Conservation (phyloP, 164 flowering plant species). For the Annona squamosa region DNA sequence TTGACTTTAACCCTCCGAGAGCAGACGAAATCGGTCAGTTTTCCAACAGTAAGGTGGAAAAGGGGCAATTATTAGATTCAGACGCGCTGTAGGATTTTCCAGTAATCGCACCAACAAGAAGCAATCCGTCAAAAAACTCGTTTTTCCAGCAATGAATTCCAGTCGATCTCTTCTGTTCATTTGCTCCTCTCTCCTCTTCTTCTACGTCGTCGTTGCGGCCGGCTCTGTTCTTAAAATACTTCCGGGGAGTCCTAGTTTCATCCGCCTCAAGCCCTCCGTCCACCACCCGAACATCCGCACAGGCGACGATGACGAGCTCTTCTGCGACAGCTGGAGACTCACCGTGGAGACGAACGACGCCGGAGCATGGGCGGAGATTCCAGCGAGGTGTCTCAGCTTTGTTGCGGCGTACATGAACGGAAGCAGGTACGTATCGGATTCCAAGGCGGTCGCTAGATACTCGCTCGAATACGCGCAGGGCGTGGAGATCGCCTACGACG, state of each 20-base stretch:
- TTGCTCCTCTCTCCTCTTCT: neutral
- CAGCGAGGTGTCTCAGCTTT: slow-evolving; percentile 37
- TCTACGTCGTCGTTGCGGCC: slow-evolving; percentile 1
- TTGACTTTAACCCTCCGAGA: no score
- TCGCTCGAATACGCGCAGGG: slow-evolving; percentile 36
- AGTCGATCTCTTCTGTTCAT: neutral
- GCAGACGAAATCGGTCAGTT: no score
- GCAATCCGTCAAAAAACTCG: no score
- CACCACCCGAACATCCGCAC: neutral
- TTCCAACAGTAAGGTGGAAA: no score
- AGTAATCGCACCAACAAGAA: no score
- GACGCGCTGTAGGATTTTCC: no score
- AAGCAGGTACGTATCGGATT: slow-evolving; percentile 49
- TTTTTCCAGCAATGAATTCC: slow-evolving; percentile 2
- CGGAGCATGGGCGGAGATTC: slow-evolving; percentile 48
- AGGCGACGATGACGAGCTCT: slow-evolving; percentile 13
- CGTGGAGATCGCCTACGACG: slow-evolving; percentile 42
- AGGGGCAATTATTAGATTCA: no score
- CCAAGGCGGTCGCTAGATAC: slow-evolving; percentile 34
- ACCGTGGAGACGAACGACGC: slow-evolving; percentile 78
- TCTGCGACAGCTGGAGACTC: slow-evolving; percentile 74
- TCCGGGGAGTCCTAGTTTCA: neutral
- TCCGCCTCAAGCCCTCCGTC: neutral
- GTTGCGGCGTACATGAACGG: slow-evolving; percentile 61
- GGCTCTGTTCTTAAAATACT: slow-evolving; percentile 1